phyloP scores from a whole-genome alignment of 2,329 filamentous ascomycete genomes.

The Coniochaeta sp. region DNA sequence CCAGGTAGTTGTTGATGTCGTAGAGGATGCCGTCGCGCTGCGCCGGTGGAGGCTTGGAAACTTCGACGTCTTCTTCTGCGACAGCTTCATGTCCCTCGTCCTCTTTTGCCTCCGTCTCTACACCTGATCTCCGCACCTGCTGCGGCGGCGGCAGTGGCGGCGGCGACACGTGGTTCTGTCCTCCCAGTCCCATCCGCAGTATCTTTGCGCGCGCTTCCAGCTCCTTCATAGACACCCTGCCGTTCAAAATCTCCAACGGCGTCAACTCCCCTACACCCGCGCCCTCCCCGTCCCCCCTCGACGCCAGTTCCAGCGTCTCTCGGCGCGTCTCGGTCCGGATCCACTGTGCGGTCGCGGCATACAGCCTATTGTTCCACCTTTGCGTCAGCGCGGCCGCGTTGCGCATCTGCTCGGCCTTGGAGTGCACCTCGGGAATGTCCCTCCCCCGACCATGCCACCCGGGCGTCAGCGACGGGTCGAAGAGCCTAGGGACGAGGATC shows the following conservation, averaged over 20 bases:
- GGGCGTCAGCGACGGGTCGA: slow-evolving; percentile 47
- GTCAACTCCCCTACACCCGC: neutral
- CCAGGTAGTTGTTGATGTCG: slow-evolving; percentile 30
- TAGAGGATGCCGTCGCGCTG: slow-evolving; percentile 34
- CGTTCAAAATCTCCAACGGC: neutral
- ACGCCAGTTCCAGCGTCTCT: no score
- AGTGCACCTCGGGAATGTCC: slow-evolving; percentile 34
- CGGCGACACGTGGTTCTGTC: neutral
- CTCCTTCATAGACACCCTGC: neutral
- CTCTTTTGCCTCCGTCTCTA: slow-evolving; percentile 7
- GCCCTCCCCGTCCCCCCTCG: no score
- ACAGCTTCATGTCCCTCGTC: neutral
- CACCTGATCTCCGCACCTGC: slow-evolving; percentile 8
- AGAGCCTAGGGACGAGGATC: slow-evolving; percentile 41
- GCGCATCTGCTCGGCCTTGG: slow-evolving; percentile 42
- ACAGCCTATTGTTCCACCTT: slow-evolving; percentile 40
- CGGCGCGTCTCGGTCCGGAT: slow-evolving; percentile 16
- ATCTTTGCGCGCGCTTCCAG: neutral
- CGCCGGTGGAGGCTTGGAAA: slow-evolving; percentile 19
- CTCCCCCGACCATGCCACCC: slow-evolving; percentile 41
- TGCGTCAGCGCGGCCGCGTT: slow-evolving; percentile 44
- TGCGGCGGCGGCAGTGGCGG: neutral
- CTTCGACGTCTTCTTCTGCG: slow-evolving; percentile 4
- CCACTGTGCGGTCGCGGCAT: slow-evolving; percentile 36
- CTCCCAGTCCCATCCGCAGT: no score